Conservation (phyloP, 2,329 filamentous ascomycete species). For the Parascedosporium putredinis region DNA sequence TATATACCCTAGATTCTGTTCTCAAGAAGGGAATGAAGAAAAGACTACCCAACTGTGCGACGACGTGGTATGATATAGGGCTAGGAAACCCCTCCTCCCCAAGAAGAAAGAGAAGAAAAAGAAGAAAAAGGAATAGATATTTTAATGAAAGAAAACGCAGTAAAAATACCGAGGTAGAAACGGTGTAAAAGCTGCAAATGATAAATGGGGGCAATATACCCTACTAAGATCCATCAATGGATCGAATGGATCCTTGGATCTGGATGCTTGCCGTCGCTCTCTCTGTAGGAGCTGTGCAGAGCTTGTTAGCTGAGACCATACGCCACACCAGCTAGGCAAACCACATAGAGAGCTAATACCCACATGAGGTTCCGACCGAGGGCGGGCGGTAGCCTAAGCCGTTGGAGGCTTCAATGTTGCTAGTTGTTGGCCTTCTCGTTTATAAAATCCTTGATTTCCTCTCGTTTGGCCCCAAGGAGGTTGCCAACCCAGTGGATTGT, state of each 20-base stretch:
- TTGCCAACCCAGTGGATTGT: slow-evolving; percentile 50
- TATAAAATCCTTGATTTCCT: slow-evolving; percentile 43
- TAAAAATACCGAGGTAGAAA: neutral
- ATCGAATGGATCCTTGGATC: no score
- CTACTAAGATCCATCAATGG: no score
- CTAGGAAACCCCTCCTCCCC: neutral
- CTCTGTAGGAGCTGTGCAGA: no score
- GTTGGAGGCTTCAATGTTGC: slow-evolving; percentile 9
- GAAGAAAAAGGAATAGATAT: slow-evolving; percentile 5
- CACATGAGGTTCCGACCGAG: no score
- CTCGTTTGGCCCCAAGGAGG: slow-evolving; percentile 52
- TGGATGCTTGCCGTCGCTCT: no score
- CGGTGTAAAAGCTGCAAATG: neutral
- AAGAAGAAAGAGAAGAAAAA: slow-evolving; percentile 5
- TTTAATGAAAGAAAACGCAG: slow-evolving; percentile 15
- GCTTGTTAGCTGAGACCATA: no score
- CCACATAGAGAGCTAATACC: no score
- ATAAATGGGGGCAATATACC: no score
- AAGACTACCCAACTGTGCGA: neutral
- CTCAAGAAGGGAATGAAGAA: no score
- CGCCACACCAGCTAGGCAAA: no score
- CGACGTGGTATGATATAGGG: neutral
- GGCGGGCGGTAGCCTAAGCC: no score
- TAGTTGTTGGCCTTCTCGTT: slow-evolving; percentile 42
- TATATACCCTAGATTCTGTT: no score